Base-by-base conservation (phyloP, 495 filamentous ascomycete genomes). In the Xylaria venustula region DNA sequence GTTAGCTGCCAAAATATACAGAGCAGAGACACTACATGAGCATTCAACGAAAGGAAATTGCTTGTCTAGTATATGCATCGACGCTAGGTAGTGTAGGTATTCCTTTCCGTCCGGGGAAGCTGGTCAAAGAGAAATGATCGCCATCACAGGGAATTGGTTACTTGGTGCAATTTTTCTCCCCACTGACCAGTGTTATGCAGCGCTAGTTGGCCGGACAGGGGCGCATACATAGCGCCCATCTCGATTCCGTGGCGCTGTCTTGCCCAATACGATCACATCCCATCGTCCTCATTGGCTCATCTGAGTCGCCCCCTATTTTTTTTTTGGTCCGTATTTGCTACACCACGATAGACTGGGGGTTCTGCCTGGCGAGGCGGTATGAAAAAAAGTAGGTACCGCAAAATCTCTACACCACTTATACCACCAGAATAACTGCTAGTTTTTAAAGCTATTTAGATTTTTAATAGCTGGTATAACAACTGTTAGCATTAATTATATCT, bases 181-280 rank as follows among this genome's bases (percentile, higher is more conserved):
- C 5, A 11, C 30, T 34, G 5, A 11, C 30, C 11, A 34, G 30
- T 34, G 30, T 11, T 34, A 34, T 34, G 30, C 30, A 34, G 30
- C 30, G 30, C 30, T 34, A 5, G 30, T 34, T 34, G 30, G 30
- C 30, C 11, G 30, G 14, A 40, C 44, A 47, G 14, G 44, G 17
- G 17, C 19, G 7, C 23, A 9, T 7, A 11, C 12, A 32, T 26
- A 20, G 47, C 32, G 48, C 34, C 45, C 40, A 14, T 52, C 57
- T 59, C n/a, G 49, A 46, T 60, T 48, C n/a, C 58, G 58, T 53
- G 49, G 52, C 58, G n/a, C n/a, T n/a, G n/a, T n/a, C 47, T 61
- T 61, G 34, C 58, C 41, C 41, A 54, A 61, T 61, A 61, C 50
- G 50, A 61, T 37, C 57, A 52, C 57, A 15, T 54, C 58, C 50